A percentile compares a stretch with the other conserved stretches of the same genome.
These are phyloP conservation scores for Arthroderma uncinatum DNA, from an alignment of 2,329 filamentous ascomycete genomes.

Conservation along the genomic window DNA sequence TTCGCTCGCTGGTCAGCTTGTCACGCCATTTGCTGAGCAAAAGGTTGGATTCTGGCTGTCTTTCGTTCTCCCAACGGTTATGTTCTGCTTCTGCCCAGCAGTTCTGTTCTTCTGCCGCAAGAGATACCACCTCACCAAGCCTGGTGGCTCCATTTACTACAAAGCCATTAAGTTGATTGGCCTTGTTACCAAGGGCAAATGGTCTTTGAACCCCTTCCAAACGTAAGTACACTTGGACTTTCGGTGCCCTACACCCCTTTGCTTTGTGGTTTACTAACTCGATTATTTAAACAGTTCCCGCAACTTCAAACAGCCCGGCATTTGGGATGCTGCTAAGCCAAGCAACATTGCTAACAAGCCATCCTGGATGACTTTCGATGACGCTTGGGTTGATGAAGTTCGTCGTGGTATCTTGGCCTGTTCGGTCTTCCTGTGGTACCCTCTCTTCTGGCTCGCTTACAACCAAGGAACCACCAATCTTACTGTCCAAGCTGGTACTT, in stretches of 20 bases:
- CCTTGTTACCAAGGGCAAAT: slow-evolving; percentile 53
- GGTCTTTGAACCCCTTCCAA: slow-evolving; percentile 49
- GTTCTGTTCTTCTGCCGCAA: slow-evolving; percentile 51
- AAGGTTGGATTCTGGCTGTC: slow-evolving; percentile 67
- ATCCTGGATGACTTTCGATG: slow-evolving; percentile 69
- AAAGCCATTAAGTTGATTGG: slow-evolving; percentile 54
- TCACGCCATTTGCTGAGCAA: slow-evolving; percentile 64
- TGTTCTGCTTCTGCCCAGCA: slow-evolving; percentile 53
- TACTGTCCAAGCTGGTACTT: slow-evolving; percentile 45
- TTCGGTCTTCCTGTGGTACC: slow-evolving; percentile 54
- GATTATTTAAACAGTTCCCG: slow-evolving; percentile 7
- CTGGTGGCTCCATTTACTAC: slow-evolving; percentile 59
- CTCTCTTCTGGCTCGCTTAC: slow-evolving; percentile 42
- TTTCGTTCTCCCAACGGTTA: slow-evolving; percentile 54
- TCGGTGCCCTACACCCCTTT: not conserved
- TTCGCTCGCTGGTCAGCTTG: slow-evolving; percentile 49
- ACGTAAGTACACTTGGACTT: slow-evolving; percentile 34
- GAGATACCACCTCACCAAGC: slow-evolving; percentile 52
- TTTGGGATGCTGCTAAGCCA: slow-evolving; percentile 61
- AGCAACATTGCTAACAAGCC: slow-evolving; percentile 52
- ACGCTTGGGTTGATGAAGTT: slow-evolving; percentile 72
- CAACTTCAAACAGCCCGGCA: slow-evolving; percentile 45
- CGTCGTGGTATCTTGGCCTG: slow-evolving; percentile 58
- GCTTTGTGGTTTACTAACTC: not conserved
- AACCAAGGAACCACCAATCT: slow-evolving; percentile 47